These are phyloP conservation scores for Paramecium biaurelia DNA, from an alignment of 73 alveolate genomes.

Conservation along the genomic window DNA sequence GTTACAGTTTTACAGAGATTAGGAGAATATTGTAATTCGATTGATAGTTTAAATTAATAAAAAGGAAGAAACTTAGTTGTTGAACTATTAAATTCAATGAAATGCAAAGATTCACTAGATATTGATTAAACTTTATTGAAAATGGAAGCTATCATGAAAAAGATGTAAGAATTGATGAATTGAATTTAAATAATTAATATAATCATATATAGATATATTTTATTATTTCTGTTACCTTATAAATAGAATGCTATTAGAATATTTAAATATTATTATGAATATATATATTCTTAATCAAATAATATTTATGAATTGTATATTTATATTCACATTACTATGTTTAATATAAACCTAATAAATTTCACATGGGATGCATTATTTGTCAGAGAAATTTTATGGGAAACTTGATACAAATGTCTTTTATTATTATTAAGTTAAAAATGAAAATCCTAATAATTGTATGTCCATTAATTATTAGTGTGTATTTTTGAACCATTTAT, in stretches of 20 bases:
- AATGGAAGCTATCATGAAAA: neutral
- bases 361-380: neutral
- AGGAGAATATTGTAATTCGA: neutral
- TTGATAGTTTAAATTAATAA: neutral
- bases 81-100: neutral
- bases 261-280: no score
- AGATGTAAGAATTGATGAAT: neutral
- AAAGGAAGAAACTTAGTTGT: neutral
- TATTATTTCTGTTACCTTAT: neutral
- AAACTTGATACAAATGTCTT: neutral
- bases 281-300: neutral
- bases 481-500: neutral
- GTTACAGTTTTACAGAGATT: neutral
- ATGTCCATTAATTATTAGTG: neutral
- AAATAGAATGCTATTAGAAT: neutral
- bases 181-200: neutral
- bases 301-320: neutral
- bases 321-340: neutral
- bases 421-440: neutral
- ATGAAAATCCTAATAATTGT: neutral
- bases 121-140: neutral
- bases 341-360: neutral
- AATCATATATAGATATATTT: neutral
- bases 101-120: neutral
- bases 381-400: slow-evolving; percentile 3